These are phyloP conservation scores for Paxillus involutus DNA, from an alignment of 768 basidiomycete species.

Conservation along the genomic window DNA sequence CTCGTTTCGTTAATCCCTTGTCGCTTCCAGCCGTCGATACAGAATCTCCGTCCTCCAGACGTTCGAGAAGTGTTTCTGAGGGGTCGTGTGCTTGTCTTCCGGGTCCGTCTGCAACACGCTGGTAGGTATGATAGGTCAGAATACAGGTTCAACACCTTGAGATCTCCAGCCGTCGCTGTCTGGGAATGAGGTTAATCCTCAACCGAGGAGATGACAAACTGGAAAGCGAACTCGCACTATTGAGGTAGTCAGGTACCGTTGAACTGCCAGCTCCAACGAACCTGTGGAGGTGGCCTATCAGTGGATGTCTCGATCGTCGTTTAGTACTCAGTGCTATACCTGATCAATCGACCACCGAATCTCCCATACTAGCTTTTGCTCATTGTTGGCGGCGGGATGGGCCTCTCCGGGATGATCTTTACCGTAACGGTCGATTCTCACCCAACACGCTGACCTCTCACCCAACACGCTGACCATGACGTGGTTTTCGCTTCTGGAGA, in stretches of 20 bases:
- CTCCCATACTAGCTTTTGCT: conserved; percentile 27
- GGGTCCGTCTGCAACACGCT: conserved; percentile 44
- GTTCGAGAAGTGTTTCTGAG: conserved; percentile 8
- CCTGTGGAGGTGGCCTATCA: conserved; percentile 10
- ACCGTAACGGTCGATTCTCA: conserved; percentile 33
- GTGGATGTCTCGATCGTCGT: neutral
- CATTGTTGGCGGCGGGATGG: conserved; percentile 8
- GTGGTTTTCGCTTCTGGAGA: conserved; percentile 34
- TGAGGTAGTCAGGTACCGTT: conserved; percentile 44
- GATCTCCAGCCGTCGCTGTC: conserved; percentile 48
- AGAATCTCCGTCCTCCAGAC: too few species aligned
- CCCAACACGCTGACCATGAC: conserved; percentile 76
- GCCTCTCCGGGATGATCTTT: conserved; percentile 21
- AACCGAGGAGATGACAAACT: conserved; percentile 36
- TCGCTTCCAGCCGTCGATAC: conserved; percentile 10
- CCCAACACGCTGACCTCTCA: conserved; percentile 76
- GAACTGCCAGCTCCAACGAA: conserved; percentile 18
- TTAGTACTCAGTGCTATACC: conserved; percentile 29
- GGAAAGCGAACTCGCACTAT: conserved; percentile 41
- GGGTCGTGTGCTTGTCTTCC: conserved; percentile 38
- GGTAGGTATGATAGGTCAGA: conserved; percentile 55
- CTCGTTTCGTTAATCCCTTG: conserved; percentile 42
- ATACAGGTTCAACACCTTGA: conserved; percentile 62
- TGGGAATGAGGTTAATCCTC: neutral
- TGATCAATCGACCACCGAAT: conserved; percentile 36